A percentile compares a stretch with the other conserved stretches of the same genome.
Evolutionary conservation across 805 yeast species (phyloP).

Genomic region (Saturnispora diversa): DNA sequence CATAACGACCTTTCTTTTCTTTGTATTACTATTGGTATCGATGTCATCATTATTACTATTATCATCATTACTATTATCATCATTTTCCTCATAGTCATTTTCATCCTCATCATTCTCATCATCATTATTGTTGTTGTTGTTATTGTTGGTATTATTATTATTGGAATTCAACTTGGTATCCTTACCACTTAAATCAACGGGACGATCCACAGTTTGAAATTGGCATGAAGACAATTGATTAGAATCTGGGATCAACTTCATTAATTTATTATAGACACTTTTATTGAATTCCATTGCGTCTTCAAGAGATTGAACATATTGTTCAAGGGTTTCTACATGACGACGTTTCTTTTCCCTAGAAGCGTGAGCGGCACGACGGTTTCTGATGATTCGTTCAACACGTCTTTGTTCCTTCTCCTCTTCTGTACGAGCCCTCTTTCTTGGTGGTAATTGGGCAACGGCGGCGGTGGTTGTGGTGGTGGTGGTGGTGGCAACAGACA

Average conservation of each 20-base stretch:
- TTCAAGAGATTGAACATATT: constrained; percentile 41
- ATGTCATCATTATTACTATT: too few relatives aligned
- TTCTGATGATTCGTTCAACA: constrained; percentile 84
- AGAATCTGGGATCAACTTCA: constrained; percentile 13
- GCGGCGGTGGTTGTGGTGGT: too few relatives aligned
- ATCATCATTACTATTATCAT: too few relatives aligned
- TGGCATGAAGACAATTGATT: too few relatives aligned
- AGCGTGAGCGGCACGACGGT: constrained; percentile 96
- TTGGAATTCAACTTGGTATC: constrained; percentile 8
- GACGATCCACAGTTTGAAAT: constrained; percentile 18
- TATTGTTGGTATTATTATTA: too few relatives aligned
- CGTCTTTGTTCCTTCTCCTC: constrained; percentile 97
- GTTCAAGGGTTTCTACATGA: constrained; percentile 80
- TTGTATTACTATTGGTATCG: too few relatives aligned
- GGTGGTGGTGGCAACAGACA: constrained; percentile 1
- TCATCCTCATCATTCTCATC: constrained; percentile 15
- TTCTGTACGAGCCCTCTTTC: constrained; percentile 92
- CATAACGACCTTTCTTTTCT: constrained; percentile 7
- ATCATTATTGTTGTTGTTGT: too few relatives aligned
- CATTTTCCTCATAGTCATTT: not conserved
- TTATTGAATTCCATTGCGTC: constrained; percentile 1
- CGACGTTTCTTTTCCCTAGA: constrained; percentile 93
- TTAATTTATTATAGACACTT: constrained; percentile 1
- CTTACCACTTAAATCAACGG: constrained; percentile 22
- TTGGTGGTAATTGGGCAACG: constrained; percentile 58